Evolutionary conservation across 1,284 basidiomycete genomes (phyloP), one percentile per base, ranked within the genome.

Genomic region (Malassezia sp.): DNA sequence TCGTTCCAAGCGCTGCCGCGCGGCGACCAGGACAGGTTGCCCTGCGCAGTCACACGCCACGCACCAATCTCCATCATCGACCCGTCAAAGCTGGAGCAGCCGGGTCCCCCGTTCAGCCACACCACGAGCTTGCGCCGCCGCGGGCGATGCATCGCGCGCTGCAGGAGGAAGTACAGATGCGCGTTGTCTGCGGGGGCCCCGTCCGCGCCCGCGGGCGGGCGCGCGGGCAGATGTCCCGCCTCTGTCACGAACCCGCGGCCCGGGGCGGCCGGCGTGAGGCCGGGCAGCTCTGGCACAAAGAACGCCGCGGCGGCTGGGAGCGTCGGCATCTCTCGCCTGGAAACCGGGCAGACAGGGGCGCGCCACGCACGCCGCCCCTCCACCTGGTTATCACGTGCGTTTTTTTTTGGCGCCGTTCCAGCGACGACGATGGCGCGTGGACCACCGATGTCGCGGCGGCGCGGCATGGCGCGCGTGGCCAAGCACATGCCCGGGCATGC

Each of bases 11-110:
- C 89, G 21, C 88, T 89, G 27, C 90, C 83, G 6, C 80, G 75
- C 31, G 47, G 45, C 29, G 60, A 56, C 42, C 81, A 79, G 54
- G 79, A 79, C 48, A 95, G 76, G 12, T 83, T 81, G 20, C 83
- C 83, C n/a, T 82, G 74, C 5, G 80, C 81, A 71, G 86, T 83
- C 57, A 82, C 55, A 17, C 61, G 49, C 45, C 89, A 91, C 4
- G 91, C 90, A 0, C 91, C 91, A 17, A 91, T 77, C 66, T 99
- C 91, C 89, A 99, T 93, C 81, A 99, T 83, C 26, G 89, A 77
- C 5, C 91, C 91, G 63, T 97, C 91, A 67, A 97, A 95, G 2
- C 85, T 89, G 0, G 88, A 93, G 71, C 91, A 97, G 29, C 93
- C 91, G 15, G 87, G 90, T 15, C 85, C 91, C 32, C 86, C 90